These are phyloP conservation scores for Heterobasidion irregulare DNA, from an alignment of 1,284 basidiomycete species.

Conservation along the genomic window DNA sequence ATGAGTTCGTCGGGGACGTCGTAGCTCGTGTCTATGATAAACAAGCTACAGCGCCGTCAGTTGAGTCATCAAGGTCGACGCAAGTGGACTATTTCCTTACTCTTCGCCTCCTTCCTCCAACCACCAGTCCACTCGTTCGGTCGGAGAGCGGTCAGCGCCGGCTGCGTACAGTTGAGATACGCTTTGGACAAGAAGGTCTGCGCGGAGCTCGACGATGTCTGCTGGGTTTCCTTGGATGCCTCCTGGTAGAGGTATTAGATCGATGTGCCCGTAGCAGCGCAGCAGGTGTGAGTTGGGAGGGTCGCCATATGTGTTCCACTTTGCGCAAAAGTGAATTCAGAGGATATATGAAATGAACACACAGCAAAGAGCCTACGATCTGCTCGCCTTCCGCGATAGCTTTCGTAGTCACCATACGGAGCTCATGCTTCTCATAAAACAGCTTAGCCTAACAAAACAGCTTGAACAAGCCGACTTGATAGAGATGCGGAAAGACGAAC, in stretches of 20 bases:
- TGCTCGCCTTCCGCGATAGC: conserved; percentile 77
- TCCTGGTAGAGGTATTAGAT: conserved; percentile 51
- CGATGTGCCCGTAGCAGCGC: conserved; percentile 91
- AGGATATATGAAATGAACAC: background rate
- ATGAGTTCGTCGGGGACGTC: conserved; percentile 58
- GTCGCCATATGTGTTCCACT: conserved; percentile 97
- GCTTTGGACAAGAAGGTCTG: conserved; percentile 63
- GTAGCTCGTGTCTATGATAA: conserved; percentile 49
- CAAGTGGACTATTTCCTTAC: conserved; percentile 36
- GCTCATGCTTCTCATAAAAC: conserved; percentile 66
- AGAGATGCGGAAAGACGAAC: conserved; percentile 27
- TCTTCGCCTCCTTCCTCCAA: conserved; percentile 86
- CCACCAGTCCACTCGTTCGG: conserved; percentile 83
- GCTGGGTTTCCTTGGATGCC: conserved; percentile 63
- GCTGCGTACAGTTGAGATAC: conserved; percentile 21
- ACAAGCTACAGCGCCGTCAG: conserved; percentile 35
- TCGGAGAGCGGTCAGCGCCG: conserved; percentile 16
- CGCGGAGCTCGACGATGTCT: conserved; percentile 82
- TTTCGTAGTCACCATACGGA: conserved; percentile 81
- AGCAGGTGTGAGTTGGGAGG: conserved; percentile 93
- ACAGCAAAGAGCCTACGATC: conserved; percentile 55
- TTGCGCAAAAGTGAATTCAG: background rate
- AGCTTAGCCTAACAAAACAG: conserved; percentile 60
- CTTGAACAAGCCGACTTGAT: conserved; percentile 1
- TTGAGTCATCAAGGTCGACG: background rate